Base-by-base conservation (phyloP, 192 early-diverging fungal genomes). In the Coemansia pectinata region DNA sequence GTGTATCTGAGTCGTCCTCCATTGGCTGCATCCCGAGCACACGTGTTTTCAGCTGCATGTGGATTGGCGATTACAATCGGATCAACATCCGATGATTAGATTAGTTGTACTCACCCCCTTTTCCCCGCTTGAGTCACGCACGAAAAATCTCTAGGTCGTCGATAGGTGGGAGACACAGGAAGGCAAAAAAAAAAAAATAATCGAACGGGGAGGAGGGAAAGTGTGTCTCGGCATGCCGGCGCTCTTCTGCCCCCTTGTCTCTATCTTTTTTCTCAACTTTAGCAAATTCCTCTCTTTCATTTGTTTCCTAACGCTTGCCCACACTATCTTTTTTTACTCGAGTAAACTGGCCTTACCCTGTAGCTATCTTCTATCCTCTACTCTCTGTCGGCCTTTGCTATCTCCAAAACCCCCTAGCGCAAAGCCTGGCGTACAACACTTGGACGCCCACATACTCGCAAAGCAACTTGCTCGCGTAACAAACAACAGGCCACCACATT, bases 111-210 rank as follows among this genome's bases (percentile, higher is more conserved):
- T 50, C 44, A 6, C 44, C 17, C 19, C 44, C 44, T n/a, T 50
- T 23, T n/a, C 55, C 55, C 55, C 55, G 15, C 55, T 58, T 58
- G 29, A 31, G 52, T 55, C 52, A 31, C 48, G 48, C 48, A 23
- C 44, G 44, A 45, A 45, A 45, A 45, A 45, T 45, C 44, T 45
- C 44, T n/a, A n/a, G 15, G 44, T 19, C 44, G 17, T 6, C 44
- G 44, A 45, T 45, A 45, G 44, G 47, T 50, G 47, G 47, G 52
- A 19, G 12, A 25, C 23, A 23, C 12, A 55, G 8, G 9, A 21
- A 48, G 41, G 14, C 41, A 29, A 55, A 55, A 53, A 53, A 52
- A 52, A 53, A 55, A 53, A 53, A 52, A 53, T 29, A 55, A 29
- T 25, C 23, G 52, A 29, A 55, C 52, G 52, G 27, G 52, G 52